phyloP scores from a whole-genome alignment of 1,284 basidiomycete genomes.

The Coniferiporia sulphurascens region DNA sequence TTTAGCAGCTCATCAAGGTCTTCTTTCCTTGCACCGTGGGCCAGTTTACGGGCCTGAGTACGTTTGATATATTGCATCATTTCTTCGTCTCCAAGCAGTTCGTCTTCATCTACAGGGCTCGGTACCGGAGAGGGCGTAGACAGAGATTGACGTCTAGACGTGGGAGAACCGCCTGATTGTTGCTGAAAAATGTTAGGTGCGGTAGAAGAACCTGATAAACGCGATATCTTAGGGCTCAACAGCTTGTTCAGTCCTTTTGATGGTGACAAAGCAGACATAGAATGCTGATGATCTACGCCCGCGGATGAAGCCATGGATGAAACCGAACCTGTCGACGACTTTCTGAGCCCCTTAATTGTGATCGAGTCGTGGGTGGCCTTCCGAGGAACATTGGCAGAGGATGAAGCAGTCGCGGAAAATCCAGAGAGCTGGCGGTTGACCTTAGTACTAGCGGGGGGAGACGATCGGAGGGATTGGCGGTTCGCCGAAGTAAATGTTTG shows the following conservation, averaged over 20 bases:
- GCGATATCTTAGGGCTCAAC: conserved; percentile 68
- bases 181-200: conserved; percentile 51
- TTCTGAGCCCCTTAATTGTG: conserved; percentile 68
- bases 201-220: conserved; percentile 46
- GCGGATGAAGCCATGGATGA: conserved; percentile 55
- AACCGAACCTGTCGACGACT: conserved; percentile 74
- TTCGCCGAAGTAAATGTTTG: conserved; percentile 31
- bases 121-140: conserved; percentile 79
- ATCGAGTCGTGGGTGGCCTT: conserved; percentile 72
- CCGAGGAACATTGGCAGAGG: conserved; percentile 44
- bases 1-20: conserved; percentile 86
- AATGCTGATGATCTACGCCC: conserved; percentile 26
- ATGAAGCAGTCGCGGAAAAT: conserved; percentile 51
- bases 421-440: conserved; percentile 37
- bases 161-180: conserved; percentile 56
- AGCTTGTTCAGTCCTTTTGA: conserved; percentile 72
- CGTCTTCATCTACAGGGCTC: conserved; percentile 82
- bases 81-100: conserved; percentile 89
- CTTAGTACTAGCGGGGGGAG: conserved; percentile 45
- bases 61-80: conserved; percentile 93
- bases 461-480: conserved; percentile 50
- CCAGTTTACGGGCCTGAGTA: conserved; percentile 85
- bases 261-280: conserved; percentile 67
- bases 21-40: conserved; percentile 76
- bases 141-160: conserved; percentile 68